Evolutionary conservation across 108 stramenopile species (phyloP), one percentile per base, ranked within the genome.

Genomic region (Nitzschia sp.): DNA sequence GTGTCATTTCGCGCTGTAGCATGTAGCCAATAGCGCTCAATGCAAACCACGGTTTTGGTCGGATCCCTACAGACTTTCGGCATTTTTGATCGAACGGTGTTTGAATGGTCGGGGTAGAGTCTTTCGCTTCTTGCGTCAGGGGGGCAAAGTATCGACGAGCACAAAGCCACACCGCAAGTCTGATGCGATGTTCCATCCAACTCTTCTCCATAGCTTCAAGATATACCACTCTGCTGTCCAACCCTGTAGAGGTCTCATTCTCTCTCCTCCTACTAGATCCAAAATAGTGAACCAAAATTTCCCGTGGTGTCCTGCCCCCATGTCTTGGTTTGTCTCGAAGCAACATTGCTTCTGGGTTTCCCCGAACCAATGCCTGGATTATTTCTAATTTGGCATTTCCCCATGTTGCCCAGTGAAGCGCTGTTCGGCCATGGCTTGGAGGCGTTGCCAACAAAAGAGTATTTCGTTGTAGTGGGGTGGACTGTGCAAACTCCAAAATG

Each of bases 371-470:
- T 42, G 51, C 34, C n/a, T 55, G 15, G 6, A 68, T 25, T 29
- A 75, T 68, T 26, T 54, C 41, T 1, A 57, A 9, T 17, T 37
- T 8, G 7, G 62, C 62, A 63, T 69, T 63, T 24, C 53, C 60
- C 67, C 67, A 75, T 12, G 55, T 54, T 6, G 67, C 67, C 75
- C 75, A 75, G 52, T 75, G 75, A 11, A 75, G 41, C n/a, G 67
- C 48, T 0, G 67, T 75, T 11, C 75, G 67, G 15, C 63, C 46
- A 55, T 65, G 51, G 34, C 42, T 68, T 21, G 67, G 67, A 6
- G 60, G 75, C n/a, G 37, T 38, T 6, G 19, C 8, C 7, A 40
- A 62, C 51, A 75, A 39, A 22, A 63, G 62, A 9, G 17, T 24
- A 8, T 15, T 15, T 12, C 10, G 39, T 10, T 44, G 42, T n/a